Base-by-base conservation (phyloP, 2,329 filamentous ascomycete genomes). In the Capronia americana region DNA sequence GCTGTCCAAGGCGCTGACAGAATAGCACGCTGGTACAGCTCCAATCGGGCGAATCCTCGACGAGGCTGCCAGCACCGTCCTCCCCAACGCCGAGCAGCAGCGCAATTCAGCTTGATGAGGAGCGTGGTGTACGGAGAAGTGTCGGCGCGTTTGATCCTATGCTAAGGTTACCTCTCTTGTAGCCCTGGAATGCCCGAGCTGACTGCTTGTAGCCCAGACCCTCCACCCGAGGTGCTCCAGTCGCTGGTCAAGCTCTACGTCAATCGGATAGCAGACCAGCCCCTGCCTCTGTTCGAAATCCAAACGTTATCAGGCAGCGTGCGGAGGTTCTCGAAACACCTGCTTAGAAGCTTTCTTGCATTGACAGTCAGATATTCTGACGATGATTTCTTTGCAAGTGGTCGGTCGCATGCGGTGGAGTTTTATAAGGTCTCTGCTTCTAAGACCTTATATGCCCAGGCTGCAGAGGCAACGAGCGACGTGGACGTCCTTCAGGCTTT, bases 181-280 rank as follows among this genome's bases (percentile, higher is more conserved):
- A 7, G 17, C 53, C 61, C 14, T 57, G 63, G 55, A 59, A 60
- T 23, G 63, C 59, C 7, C 64, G 66, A 32, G 38, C 68, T 64
- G 65, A 70, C 65, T 38, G 68, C 71, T 60, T 64, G 63, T 7
- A 75, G 74, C 24, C 70, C 74, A 1, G 69, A 81, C 38, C 80
- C 80, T 20, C 68, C 78, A 2, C 78, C 75, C 75, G 77, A 80
- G 32, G 74, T 78, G 26, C 75, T 82, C 5, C 63, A 76, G 8
- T 72, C 73, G 4, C 73, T 81, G 14, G 80, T 79, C 12, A 75
- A 80, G 54, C 71, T 79, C 1, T 86, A 85, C 69, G 69, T 84
- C 3, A 71, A 76, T 4, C 85, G 82, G 68, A 83, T 82, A 62
- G 81, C 85, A 60, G 81, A 79, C 26, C 84, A 86, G 58, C 83